Conservation (phyloP, 2,329 filamentous ascomycete genomes). For the Aspergillus nomiae region DNA sequence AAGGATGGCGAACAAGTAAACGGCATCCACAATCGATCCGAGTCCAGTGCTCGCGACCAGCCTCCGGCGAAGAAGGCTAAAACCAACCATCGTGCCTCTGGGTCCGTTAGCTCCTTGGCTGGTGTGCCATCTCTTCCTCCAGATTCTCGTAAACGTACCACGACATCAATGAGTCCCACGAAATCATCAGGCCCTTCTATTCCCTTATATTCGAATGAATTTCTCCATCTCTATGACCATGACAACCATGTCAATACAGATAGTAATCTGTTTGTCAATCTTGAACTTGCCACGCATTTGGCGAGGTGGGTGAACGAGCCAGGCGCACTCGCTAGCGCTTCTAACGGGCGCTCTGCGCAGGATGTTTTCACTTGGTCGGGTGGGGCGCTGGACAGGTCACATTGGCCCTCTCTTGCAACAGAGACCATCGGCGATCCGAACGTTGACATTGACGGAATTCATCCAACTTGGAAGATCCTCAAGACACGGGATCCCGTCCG, state of each 20-base stretch:
- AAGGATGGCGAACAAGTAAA: constrained; percentile 58
- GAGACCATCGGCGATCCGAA: constrained; percentile 55
- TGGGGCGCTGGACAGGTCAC: constrained; percentile 56
- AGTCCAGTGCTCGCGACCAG: constrained; percentile 52
- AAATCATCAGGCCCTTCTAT: constrained; percentile 63
- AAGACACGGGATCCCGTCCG: constrained; percentile 56
- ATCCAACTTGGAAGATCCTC: constrained; percentile 68
- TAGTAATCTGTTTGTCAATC: constrained; percentile 76
- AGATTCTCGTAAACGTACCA: constrained; percentile 62
- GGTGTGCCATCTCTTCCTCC: constrained; percentile 66
- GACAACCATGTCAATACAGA: constrained; percentile 60
- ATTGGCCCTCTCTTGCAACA: constrained; percentile 54
- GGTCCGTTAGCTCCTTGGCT: constrained; percentile 71
- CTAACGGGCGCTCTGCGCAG: constrained; percentile 61
- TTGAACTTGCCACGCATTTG: constrained; percentile 73
- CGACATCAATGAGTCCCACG: constrained; percentile 70
- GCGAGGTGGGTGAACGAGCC: constrained; percentile 78
- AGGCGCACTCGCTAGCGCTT: constrained; percentile 67
- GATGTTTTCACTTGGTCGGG: constrained; percentile 72
- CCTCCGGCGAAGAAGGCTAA: constrained; percentile 78
- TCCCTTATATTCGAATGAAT: constrained; percentile 73
- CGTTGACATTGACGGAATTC: constrained; percentile 54
- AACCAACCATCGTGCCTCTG: constrained; percentile 75
- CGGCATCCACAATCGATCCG: constrained; percentile 63
- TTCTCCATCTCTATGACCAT: constrained; percentile 72